Base-by-base conservation (phyloP, 2,329 filamentous ascomycete genomes). In the Aspergillus novoparasiticus region DNA sequence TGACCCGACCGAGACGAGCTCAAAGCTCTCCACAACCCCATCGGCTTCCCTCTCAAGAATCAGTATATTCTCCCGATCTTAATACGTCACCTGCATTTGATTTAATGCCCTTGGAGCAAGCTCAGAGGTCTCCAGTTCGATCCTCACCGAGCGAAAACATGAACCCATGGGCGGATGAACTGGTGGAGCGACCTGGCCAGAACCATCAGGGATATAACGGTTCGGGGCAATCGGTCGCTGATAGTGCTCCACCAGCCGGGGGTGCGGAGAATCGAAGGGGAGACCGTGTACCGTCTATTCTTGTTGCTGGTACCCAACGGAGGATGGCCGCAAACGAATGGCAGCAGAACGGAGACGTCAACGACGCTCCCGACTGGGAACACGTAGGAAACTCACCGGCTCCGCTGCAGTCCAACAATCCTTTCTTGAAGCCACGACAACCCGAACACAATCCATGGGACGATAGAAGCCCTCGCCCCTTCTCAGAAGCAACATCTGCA, bases 361-460 rank as follows among this genome's bases (percentile, higher is more conserved):
- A 45, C 19, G 65, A 71, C 34, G 36, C 58, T 14, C 59, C 65
- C 19, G 64, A 67, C 26, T 69, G 71, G 60, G 72, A 73, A 56
- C 63, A 72, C 30, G 41, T 62, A 36, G 59, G 62, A 19, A 16
- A 67, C 41, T 57, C 67, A 21, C 70, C 75, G 0, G 65, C 71
- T 36, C 74, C 73, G 53, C 68, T 79, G 28, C 75, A 71, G 58
- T 79, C 77, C 19, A 80, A 79, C 56, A 80, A 80, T 45, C 78
- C 78, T 6, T 80, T 80, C 50, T 53, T 79, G 57, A 78, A 75
- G 59, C 62, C 73, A 3, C 69, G 70, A 34, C 64, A 70, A 23
- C 59, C 64, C 34, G 67, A 71, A 11, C 64, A 67, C 12, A 68
- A 70, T 30, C 64, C 69, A 14, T 68, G 66, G 58, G 67, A 70